Evolutionary conservation across 2,329 filamentous ascomycete species (phyloP).

Genomic region (Penicillium sp.): DNA sequence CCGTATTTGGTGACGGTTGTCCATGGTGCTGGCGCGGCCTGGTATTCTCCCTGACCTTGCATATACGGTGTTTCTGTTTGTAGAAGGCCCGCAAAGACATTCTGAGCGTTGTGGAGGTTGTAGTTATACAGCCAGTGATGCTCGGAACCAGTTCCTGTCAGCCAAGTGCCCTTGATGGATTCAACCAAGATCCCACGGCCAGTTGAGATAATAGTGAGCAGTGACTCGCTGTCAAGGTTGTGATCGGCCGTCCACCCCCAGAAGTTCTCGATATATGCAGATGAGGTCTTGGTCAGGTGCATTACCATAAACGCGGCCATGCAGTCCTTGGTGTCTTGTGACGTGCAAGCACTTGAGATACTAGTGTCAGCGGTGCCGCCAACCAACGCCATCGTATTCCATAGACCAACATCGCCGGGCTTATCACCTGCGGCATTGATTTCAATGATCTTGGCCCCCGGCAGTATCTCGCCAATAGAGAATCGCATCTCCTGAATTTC

Average conservation of each 20-base stretch:
- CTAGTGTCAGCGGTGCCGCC: constrained; percentile 47
- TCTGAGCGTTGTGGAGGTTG: constrained; percentile 44
- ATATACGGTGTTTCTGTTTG: constrained; percentile 39
- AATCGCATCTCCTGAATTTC: constrained; percentile 56
- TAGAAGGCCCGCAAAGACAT: constrained; percentile 42
- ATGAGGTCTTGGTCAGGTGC: constrained; percentile 49
- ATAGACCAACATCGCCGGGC: constrained; percentile 53
- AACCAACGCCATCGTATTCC: constrained; percentile 48
- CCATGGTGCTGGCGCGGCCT: constrained; percentile 33
- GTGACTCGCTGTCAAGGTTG: constrained; percentile 45
- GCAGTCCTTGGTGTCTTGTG: constrained; percentile 40
- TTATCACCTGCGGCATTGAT: constrained; percentile 50
- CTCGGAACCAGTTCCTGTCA: constrained; percentile 48
- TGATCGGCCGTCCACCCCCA: constrained; percentile 52
- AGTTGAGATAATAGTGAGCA: constrained; percentile 34
- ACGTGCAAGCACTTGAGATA: constrained; percentile 41
- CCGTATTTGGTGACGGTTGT: constrained; percentile 20
- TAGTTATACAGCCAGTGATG: constrained; percentile 51
- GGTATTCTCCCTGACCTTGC: constrained; percentile 30
- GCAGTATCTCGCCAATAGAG: constrained; percentile 49
- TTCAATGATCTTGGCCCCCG: constrained; percentile 48
- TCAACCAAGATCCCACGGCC: constrained; percentile 46
- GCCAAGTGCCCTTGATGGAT: constrained; percentile 44
- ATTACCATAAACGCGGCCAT: constrained; percentile 52
- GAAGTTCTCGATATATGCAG: constrained; percentile 56